Evolutionary conservation across 78 protist species (phyloP).

Genomic region (Capsaspora owczarzaki): DNA sequence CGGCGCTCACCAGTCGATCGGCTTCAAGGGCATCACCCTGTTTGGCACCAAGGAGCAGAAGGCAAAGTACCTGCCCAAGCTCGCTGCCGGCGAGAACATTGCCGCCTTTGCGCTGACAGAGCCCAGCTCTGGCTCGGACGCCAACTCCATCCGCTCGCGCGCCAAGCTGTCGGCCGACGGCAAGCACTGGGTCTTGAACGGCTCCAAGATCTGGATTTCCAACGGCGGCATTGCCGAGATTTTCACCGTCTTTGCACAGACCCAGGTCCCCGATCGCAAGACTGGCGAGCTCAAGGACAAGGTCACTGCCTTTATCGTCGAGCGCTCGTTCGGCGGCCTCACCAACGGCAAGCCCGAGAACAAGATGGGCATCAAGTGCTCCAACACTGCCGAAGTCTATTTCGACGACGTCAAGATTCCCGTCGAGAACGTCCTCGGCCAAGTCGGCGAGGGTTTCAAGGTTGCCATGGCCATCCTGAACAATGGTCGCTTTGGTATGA

Average conservation of each 20-base stretch:
- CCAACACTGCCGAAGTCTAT: conserved; percentile 5
- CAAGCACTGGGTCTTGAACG: conserved; percentile 35
- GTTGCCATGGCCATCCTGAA: conserved; percentile 29
- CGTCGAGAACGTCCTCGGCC: conserved; percentile 28
- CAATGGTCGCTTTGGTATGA: conserved; percentile 33
- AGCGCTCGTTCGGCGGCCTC: conserved; percentile 20
- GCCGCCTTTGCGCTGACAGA: conserved; percentile 34
- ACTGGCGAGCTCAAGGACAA: conserved; percentile 10
- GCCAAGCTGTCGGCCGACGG: not conserved
- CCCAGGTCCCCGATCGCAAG: not conserved
- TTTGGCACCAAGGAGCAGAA: conserved; percentile 11
- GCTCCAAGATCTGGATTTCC: conserved; percentile 39
- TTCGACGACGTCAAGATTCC: conserved; percentile 3
- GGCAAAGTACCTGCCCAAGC: conserved; percentile 19
- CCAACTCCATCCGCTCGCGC: conserved; percentile 1
- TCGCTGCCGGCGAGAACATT: conserved; percentile 14
- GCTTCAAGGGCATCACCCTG: conserved; percentile 27
- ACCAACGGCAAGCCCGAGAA: conserved; percentile 17
- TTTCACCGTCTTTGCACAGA: conserved; percentile 29
- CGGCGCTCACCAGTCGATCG: conserved; percentile 19
- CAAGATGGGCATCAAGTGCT: conserved; percentile 22
- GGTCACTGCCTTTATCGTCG: conserved; percentile 29
- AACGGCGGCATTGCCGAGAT: conserved; percentile 32
- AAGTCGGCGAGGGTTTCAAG: conserved; percentile 30
- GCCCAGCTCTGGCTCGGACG: conserved; percentile 19